Evolutionary conservation across 495 filamentous ascomycete species (phyloP).

Genomic region (Poronia punctata): DNA sequence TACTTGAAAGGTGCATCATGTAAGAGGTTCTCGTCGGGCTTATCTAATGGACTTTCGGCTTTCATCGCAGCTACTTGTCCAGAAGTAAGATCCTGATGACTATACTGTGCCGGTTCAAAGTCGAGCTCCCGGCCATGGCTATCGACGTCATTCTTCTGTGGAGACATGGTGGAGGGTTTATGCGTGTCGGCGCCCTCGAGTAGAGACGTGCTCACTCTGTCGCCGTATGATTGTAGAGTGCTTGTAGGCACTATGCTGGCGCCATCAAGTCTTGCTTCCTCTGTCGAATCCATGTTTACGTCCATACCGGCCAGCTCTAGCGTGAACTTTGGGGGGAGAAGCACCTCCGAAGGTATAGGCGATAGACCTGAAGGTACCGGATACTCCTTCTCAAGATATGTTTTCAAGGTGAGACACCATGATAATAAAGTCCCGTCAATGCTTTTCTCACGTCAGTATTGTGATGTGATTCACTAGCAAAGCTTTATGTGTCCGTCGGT

Average conservation of each 20-base stretch:
- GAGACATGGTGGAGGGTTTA: not conserved
- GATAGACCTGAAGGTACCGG: constrained; percentile 59
- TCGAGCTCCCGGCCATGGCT: constrained; percentile 9
- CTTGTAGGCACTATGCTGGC: not conserved
- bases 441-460: constrained; percentile 14
- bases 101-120: constrained; percentile 17
- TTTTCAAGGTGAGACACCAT: constrained; percentile 63
- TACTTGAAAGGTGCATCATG: constrained; percentile 31
- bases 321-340: constrained; percentile 75
- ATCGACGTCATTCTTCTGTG: constrained; percentile 3
- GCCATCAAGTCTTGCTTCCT: constrained; percentile 12
- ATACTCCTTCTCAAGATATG: constrained; percentile 55
- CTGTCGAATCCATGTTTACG: constrained; percentile 12
- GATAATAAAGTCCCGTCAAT: constrained; percentile 75
- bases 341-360: constrained; percentile 68
- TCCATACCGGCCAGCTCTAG: constrained; percentile 38
- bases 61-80: too few species aligned
- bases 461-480: not conserved
- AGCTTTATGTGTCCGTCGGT: not conserved
- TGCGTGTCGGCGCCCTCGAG: constrained; percentile 1
- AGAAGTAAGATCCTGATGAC: constrained; percentile 13
- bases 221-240: not conserved
- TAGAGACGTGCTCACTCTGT: not conserved
- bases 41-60: too few species aligned
- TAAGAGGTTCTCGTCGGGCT: constrained; percentile 28